Conservation (phyloP, 1,284 basidiomycete species). For the Crepidotus sp. region DNA sequence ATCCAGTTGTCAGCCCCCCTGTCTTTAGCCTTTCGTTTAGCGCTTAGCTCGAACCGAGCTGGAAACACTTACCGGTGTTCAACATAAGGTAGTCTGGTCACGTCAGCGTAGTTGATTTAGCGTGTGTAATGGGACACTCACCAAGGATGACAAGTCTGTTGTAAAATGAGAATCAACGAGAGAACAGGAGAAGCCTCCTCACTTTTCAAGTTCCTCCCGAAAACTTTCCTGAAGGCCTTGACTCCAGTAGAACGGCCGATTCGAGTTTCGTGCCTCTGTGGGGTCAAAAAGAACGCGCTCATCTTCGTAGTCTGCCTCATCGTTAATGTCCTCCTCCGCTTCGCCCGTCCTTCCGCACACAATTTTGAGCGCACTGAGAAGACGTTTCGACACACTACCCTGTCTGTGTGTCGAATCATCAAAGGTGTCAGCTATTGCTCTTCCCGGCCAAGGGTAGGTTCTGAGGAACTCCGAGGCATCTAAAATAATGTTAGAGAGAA, state of each 20-base stretch:
- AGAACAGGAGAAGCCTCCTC: slow-evolving; percentile 20
- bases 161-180: slow-evolving; percentile 8
- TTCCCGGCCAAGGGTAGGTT: slow-evolving; percentile 81
- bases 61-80: slow-evolving; percentile 51
- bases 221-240: slow-evolving; percentile 69
- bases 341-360: slow-evolving; percentile 71
- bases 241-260: slow-evolving; percentile 74
- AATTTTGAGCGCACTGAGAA: slow-evolving; percentile 58
- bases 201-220: slow-evolving; percentile 84
- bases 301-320: slow-evolving; percentile 66
- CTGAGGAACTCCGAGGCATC: slow-evolving; percentile 85
- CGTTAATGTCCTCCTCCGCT: slow-evolving; percentile 56
- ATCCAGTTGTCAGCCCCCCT: slow-evolving; percentile 70
- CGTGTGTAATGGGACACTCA: slow-evolving; percentile 22
- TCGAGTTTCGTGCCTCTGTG: slow-evolving; percentile 43
- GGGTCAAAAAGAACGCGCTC: slow-evolving; percentile 56
- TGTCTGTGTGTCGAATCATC: slow-evolving; percentile 73
- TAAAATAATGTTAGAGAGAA: slow-evolving; percentile 21
- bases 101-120: background rate
- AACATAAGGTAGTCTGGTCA: slow-evolving; percentile 76
- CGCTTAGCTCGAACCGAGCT: background rate
- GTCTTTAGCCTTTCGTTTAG: background rate
- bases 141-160: slow-evolving; percentile 75
- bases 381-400: slow-evolving; percentile 53
- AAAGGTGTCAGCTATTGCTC: slow-evolving; percentile 74